These are phyloP conservation scores for Hemerocallis citrina DNA, from an alignment of 106 monocot species.

Conservation along the genomic window DNA sequence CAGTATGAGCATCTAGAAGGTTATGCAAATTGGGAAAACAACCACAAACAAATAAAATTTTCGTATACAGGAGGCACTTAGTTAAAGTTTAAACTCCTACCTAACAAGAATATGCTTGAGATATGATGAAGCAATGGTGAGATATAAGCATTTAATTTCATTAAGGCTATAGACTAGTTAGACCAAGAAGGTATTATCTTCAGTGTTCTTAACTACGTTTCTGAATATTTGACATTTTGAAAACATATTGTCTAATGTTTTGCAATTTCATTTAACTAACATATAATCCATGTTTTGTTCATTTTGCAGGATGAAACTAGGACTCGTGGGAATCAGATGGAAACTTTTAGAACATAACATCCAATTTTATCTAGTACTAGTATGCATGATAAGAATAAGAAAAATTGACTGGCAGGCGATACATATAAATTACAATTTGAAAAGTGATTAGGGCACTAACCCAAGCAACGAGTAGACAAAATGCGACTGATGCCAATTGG, in stretches of 20 bases:
- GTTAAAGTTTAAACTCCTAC: too few relatives aligned
- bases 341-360: neutral
- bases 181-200: too few relatives aligned
- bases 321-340: neutral
- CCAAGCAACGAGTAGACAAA: constrained; percentile 98
- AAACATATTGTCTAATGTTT: neutral
- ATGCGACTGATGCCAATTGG: constrained; percentile 95
- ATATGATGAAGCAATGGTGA: too few relatives aligned
- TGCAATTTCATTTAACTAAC: neutral
- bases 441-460: constrained; percentile 32
- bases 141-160: too few relatives aligned
- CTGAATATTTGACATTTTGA: too few relatives aligned
- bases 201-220: too few relatives aligned
- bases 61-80: too few relatives aligned
- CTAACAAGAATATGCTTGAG: too few relatives aligned
- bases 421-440: neutral
- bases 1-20: too few relatives aligned
- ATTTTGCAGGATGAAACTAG: neutral
- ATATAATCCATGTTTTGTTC: neutral
- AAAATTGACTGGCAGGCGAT: neutral
- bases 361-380: neutral
- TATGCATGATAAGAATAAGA: neutral
- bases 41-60: too few relatives aligned
- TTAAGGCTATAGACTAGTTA: too few relatives aligned
- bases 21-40: too few relatives aligned